A percentile compares a stretch with the other conserved stretches of the same genome.
These are phyloP conservation scores for Pseudoscleropodium purum DNA, from an alignment of 225 moss, liverwort and hornwort genomes.

Conservation along the genomic window DNA sequence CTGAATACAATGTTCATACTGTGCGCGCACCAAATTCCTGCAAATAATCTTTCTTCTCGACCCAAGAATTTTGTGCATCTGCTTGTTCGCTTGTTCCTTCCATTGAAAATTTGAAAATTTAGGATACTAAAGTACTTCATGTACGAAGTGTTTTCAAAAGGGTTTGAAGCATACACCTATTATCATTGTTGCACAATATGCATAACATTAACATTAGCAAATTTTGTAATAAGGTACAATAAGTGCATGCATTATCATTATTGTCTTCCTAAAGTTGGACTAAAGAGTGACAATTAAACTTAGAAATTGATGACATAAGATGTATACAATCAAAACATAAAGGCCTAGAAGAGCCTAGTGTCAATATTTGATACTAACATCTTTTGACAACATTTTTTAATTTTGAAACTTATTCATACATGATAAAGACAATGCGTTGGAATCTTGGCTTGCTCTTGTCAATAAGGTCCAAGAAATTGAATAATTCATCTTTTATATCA, in stretches of 20 bases:
- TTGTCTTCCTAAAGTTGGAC: not conserved
- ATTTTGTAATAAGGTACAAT: not conserved
- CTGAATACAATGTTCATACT: not conserved
- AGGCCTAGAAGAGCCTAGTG: not conserved
- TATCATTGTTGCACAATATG: too few species aligned
- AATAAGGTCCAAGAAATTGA: not conserved
- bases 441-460: not conserved
- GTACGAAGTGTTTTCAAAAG: too few species aligned
- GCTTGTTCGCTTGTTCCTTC: not conserved
- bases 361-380: not conserved
- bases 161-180: not conserved
- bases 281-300: not conserved
- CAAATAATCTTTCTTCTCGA: not conserved
- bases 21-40: not conserved
- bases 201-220: too few species aligned
- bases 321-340: not conserved
- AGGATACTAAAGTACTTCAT: too few species aligned
- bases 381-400: not conserved
- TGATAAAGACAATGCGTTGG: rapidly evolving
- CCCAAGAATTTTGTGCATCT: not conserved
- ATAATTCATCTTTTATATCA: not conserved
- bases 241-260: not conserved
- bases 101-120: not conserved
- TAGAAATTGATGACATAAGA: not conserved
- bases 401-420: not conserved